A percentile compares a stretch with the other conserved stretches of the same genome.
Conservation (phyloP, 2,329 filamentous ascomycete species). For the Phoma sp. region DNA sequence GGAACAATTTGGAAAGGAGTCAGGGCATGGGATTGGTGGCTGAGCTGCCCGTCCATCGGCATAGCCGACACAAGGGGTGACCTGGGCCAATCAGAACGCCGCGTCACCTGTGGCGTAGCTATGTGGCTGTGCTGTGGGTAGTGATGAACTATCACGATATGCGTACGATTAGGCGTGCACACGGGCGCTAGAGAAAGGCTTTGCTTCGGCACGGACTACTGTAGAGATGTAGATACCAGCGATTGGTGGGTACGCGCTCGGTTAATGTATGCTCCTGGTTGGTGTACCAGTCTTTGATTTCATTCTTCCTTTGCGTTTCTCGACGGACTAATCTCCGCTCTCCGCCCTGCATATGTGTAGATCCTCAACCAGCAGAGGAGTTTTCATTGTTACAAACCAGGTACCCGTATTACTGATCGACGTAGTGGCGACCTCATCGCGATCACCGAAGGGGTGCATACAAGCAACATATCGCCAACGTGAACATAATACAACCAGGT, state of each 20-base stretch:
- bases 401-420: slow-evolving; percentile 3
- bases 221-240: neutral
- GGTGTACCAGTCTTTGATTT: neutral
- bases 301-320: neutral
- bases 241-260: neutral
- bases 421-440: slow-evolving; percentile 12
- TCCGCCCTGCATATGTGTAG: slow-evolving; percentile 1
- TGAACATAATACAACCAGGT: neutral
- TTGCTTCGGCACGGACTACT: neutral
- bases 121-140: slow-evolving; percentile 7
- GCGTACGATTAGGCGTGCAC: neutral
- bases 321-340: slow-evolving; percentile 3
- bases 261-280: neutral
- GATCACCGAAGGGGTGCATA: slow-evolving; percentile 1
- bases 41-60: slow-evolving; percentile 2
- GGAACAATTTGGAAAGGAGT: neutral
- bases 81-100: neutral
- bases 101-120: slow-evolving; percentile 1
- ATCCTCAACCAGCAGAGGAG: neutral
- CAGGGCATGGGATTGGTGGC: slow-evolving; percentile 8
- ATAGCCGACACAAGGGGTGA: slow-evolving; percentile 1
- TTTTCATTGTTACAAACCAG: neutral
- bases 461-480: neutral
- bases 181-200: neutral
- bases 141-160: neutral